Base-by-base conservation (phyloP, 2,329 filamentous ascomycete genomes). In the Coniochaeta sp. region DNA sequence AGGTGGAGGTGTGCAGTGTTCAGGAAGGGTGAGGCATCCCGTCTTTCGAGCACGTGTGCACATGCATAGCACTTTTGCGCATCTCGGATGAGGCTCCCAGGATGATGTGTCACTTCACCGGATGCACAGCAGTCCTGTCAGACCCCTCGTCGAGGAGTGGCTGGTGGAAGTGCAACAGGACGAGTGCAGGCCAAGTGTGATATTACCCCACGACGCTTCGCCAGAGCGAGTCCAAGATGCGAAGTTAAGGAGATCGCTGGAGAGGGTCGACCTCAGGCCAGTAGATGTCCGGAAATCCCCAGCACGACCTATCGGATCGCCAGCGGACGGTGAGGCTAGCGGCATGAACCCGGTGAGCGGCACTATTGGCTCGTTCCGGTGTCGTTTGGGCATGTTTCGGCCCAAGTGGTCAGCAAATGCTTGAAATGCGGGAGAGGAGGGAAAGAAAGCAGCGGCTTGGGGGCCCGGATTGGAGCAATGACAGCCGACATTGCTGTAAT, bases 311-410 rank as follows among this genome's bases (percentile, higher is more conserved):
- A 61, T 62, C 59, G 58, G 60, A 59, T 58, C 45, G 50, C 49
- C 52, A 53, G 51, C 26, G 53, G 51, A 54, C 58, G 57, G 60
- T 60, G 59, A 63, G 60, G 61, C 59, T 60, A 55, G 57, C 58
- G 58, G 56, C 58, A 59, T 54, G 47, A 53, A n/a, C 46, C 56
- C 58, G 56, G 56, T 54, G 51, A 60, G 54, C 45, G 45, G 46
- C 51, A 53, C 53, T 46, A 56, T 57, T 56, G 58, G 54, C 38
- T 26, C 38, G 26, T 42, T 22, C 26, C 38, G 38, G 38, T 24
- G 38, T 46, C 50, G 42, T 45, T 32, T 26, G 31, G 47, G 42
- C 35, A 46, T 26, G 48, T 51, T 35, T 42, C 52, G 48, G 24
- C 50, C 33, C 49, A 31, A n/a, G 26, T 14, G 38, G 38, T 53